phyloP scores from a whole-genome alignment of 2,329 filamentous ascomycete genomes.

The Fusarium albosuccineum region DNA sequence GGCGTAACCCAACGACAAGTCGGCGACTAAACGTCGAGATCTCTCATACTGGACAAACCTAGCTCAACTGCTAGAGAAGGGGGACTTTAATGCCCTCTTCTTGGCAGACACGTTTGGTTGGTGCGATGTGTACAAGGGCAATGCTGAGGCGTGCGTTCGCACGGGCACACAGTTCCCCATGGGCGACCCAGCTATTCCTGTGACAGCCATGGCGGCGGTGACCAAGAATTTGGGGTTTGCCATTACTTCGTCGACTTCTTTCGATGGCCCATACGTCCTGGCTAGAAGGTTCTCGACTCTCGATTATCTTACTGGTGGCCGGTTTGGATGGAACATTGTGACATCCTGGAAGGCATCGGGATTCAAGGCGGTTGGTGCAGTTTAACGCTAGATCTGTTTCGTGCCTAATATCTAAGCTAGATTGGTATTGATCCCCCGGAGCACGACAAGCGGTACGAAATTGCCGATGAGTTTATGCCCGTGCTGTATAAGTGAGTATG shows the following conservation, averaged over 20 bases:
- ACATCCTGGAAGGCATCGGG: conserved; percentile 10
- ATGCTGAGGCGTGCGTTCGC: conserved; percentile 42
- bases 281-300: conserved; percentile 10
- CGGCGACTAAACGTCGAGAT: conserved; percentile 6
- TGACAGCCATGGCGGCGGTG: conserved; percentile 15
- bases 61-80: conserved; percentile 58
- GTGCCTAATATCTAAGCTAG: background rate
- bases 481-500: conserved; percentile 22
- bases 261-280: background rate
- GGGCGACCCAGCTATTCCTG: conserved; percentile 49
- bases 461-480: conserved; percentile 25
- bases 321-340: conserved; percentile 8
- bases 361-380: background rate
- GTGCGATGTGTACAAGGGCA: conserved; percentile 48
- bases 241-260: conserved; percentile 7
- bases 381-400: background rate
- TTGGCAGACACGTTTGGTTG: conserved; percentile 62
- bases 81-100: conserved; percentile 64
- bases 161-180: conserved; percentile 57
- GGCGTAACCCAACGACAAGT: conserved; percentile 27
- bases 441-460: conserved; percentile 29
- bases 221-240: conserved; percentile 12
- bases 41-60: conserved; percentile 59
- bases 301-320: conserved; percentile 7
- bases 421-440: background rate